Conservation (phyloP, 2,329 filamentous ascomycete species). For the Arthroderma uncinatum region DNA sequence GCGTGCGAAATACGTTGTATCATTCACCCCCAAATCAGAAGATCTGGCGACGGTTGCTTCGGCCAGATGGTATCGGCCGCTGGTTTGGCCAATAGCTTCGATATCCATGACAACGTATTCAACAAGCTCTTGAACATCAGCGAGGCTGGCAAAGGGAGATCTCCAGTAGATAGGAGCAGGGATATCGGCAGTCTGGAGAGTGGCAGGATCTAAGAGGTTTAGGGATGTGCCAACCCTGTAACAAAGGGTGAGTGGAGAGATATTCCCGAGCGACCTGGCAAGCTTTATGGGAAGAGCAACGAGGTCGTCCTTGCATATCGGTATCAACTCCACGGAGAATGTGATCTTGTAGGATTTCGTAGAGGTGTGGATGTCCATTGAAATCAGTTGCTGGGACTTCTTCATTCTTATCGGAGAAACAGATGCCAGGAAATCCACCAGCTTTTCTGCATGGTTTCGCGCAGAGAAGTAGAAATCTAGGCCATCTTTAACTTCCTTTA, state of each 20-base stretch:
- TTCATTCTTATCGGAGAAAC: constrained; percentile 68
- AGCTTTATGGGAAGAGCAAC: constrained; percentile 86
- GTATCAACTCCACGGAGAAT: constrained; percentile 78
- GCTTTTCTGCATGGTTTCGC: constrained; percentile 82
- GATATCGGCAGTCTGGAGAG: constrained; percentile 81
- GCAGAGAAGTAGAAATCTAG: constrained; percentile 92
- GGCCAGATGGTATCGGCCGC: constrained; percentile 71
- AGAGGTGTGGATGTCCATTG: constrained; percentile 80
- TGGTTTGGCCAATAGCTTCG: constrained; percentile 61
- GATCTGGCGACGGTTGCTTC: constrained; percentile 83
- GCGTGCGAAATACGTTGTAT: constrained; percentile 76
- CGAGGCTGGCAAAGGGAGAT: constrained; percentile 69
- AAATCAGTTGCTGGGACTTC: constrained; percentile 87
- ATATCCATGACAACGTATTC: constrained; percentile 96
- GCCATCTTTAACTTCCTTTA: constrained; percentile 91
- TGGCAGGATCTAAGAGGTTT: constrained; percentile 80
- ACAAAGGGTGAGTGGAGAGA: constrained; percentile 75
- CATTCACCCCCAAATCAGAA: constrained; percentile 74
- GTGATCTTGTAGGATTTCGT: constrained; percentile 92
- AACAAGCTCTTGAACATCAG: constrained; percentile 71
- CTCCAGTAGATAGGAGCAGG: constrained; percentile 80
- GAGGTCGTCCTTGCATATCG: constrained; percentile 93
- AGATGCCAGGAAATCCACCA: constrained; percentile 79
- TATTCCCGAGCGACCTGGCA: constrained; percentile 78
- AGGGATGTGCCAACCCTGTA: constrained; percentile 79